Evolutionary conservation across 495 filamentous ascomycete genomes (phyloP).

Genomic region (Aspergillus coremiiformis): DNA sequence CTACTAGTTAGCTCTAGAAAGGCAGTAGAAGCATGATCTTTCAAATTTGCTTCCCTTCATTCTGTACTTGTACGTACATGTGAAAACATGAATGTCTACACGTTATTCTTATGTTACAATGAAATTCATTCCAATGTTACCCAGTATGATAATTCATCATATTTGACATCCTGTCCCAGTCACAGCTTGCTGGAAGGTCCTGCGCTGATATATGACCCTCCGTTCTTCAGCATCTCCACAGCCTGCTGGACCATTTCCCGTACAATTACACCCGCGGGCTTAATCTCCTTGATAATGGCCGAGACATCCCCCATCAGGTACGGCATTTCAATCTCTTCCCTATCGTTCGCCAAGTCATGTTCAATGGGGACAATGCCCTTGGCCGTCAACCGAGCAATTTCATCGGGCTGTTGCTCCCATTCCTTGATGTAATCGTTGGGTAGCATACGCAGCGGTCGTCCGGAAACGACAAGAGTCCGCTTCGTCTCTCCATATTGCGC

Average conservation of each 20-base stretch:
- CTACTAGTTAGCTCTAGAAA: slow-evolving; percentile 1
- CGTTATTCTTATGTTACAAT: slow-evolving; percentile 8
- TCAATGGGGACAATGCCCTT: slow-evolving; percentile 70
- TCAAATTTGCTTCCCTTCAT: slow-evolving; percentile 18
- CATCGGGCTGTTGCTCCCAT: slow-evolving; percentile 69
- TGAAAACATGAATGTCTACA: slow-evolving; percentile 22
- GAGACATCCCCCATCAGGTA: slow-evolving; percentile 94
- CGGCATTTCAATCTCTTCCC: slow-evolving; percentile 65
- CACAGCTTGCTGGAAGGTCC: slow-evolving; percentile 31
- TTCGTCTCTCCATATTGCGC: slow-evolving; percentile 69
- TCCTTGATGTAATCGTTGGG: slow-evolving; percentile 72
- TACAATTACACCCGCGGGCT: slow-evolving; percentile 76
- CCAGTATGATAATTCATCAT: not conserved
- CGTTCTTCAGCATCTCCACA: slow-evolving; percentile 53
- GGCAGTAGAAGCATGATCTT: slow-evolving; percentile 7
- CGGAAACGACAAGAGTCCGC: slow-evolving; percentile 69
- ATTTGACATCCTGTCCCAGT: not conserved
- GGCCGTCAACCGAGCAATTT: slow-evolving; percentile 63
- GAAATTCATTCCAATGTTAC: slow-evolving; percentile 3
- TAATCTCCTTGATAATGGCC: slow-evolving; percentile 61
- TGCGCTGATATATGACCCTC: slow-evolving; percentile 28
- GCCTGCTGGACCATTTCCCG: slow-evolving; percentile 81
- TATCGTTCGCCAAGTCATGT: slow-evolving; percentile 68
- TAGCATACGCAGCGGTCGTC: slow-evolving; percentile 70
- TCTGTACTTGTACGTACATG: slow-evolving; percentile 39